phyloP scores from a whole-genome alignment of 108 stramenopile species.

The Aurantiochytrium sp. region DNA sequence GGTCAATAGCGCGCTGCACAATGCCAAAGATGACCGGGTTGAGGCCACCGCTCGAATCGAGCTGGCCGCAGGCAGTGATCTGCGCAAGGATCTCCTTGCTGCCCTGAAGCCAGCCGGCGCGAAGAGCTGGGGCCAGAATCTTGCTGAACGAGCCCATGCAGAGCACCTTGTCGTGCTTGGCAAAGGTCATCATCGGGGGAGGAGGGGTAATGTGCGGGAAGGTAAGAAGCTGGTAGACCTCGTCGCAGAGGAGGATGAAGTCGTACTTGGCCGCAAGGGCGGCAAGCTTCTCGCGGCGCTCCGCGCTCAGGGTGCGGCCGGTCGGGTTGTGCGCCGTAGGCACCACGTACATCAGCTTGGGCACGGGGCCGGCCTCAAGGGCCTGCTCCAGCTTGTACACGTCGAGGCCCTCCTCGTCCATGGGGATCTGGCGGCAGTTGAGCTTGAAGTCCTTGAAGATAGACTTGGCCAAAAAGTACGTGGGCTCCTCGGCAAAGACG shows the following conservation, averaged over 20 bases:
- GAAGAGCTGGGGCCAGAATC: conserved; percentile 28
- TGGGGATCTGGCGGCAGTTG: background rate
- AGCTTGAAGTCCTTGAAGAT: conserved; percentile 25
- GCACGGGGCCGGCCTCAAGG: background rate
- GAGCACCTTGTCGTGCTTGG: background rate
- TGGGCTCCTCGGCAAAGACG: conserved; percentile 14
- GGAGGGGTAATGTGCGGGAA: background rate
- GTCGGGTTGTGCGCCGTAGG: conserved; percentile 23
- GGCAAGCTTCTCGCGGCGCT: conserved; percentile 18
- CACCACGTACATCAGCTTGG: conserved; percentile 13
- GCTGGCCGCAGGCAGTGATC: background rate
- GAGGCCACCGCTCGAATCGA: conserved; percentile 17
- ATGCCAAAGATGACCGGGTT: conserved; percentile 20
- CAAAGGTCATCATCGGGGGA: background rate
- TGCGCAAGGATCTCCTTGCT: background rate
- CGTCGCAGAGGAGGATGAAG: conserved; percentile 12
- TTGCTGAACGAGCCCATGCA: conserved; percentile 26
- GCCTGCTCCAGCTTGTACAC: conserved; percentile 7
- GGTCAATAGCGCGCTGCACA: background rate
- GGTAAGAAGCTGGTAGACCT: conserved; percentile 28
- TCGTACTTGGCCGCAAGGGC: conserved; percentile 24
- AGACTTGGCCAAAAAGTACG: conserved; percentile 20
- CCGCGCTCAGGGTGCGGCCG: background rate
- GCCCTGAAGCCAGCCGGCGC: conserved; percentile 22
- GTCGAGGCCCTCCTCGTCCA: conserved; percentile 22